Evolutionary conservation across 1,139 yeast species (phyloP).

Genomic region (Scheffersomyces quercinus): DNA sequence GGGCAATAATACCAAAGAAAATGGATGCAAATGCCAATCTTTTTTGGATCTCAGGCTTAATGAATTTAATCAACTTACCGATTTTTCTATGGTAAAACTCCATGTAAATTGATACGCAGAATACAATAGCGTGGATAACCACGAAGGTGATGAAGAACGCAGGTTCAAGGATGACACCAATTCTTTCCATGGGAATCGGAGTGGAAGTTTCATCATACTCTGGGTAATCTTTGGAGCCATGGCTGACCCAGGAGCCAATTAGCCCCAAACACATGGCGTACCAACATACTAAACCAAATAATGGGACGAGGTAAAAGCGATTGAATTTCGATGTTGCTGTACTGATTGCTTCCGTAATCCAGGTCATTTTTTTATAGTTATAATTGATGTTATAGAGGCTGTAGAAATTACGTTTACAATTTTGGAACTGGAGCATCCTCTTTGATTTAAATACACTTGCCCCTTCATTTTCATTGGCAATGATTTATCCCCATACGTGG

Average conservation of each 20-base stretch:
- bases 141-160: constrained; percentile 25
- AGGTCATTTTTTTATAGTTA: too few relatives aligned
- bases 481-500: too few relatives aligned
- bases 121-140: constrained; percentile 25
- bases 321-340: constrained; percentile 23
- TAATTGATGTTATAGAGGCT: too few relatives aligned
- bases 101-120: constrained; percentile 27
- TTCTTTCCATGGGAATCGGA: constrained; percentile 26
- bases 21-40: constrained; percentile 29
- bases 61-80: constrained; percentile 32
- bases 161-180: constrained; percentile 28
- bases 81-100: constrained; percentile 33
- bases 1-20: constrained; percentile 25
- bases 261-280: constrained; percentile 25
- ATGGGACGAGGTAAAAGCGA: constrained; percentile 28
- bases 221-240: constrained; percentile 23
- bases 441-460: too few relatives aligned
- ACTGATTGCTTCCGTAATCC: too few relatives aligned
- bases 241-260: constrained; percentile 24
- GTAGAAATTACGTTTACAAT: too few relatives aligned
- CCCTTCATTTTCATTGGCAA: too few relatives aligned
- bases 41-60: constrained; percentile 27
- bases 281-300: constrained; percentile 31
- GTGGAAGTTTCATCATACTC: constrained; percentile 11
- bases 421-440: too few relatives aligned